Percentiles rank a stretch among this genome's conserved stretches.
These are phyloP conservation scores for Asclepias syriaca DNA, from an alignment of 257 asterid species.

Conservation along the genomic window DNA sequence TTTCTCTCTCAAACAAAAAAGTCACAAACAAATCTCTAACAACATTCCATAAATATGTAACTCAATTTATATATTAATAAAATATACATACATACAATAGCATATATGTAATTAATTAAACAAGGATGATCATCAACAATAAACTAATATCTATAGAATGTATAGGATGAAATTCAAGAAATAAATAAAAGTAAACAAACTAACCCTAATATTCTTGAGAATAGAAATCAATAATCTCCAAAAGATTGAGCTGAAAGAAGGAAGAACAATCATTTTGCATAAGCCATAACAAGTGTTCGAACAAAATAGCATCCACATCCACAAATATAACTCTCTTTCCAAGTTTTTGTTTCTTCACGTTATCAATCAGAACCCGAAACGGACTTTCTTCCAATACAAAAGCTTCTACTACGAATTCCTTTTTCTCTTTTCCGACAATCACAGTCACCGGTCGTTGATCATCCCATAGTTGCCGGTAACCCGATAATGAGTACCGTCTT, in stretches of 20 bases:
- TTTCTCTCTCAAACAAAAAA: too few relatives aligned
- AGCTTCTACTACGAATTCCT: slow-evolving; percentile 36
- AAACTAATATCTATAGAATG: too few relatives aligned
- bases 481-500: slow-evolving; percentile 20
- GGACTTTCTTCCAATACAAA: slow-evolving; percentile 32
- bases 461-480: slow-evolving; percentile 22
- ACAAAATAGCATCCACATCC: slow-evolving; percentile 42
- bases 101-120: too few relatives aligned
- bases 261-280: slow-evolving; percentile 45
- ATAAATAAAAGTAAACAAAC: too few relatives aligned
- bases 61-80: too few relatives aligned
- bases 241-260: slow-evolving; percentile 36
- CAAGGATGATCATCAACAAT: too few relatives aligned
- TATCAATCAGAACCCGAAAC: slow-evolving; percentile 28
- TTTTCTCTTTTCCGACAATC: slow-evolving; percentile 35
- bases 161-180: too few relatives aligned
- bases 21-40: too few relatives aligned
- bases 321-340: slow-evolving; percentile 33
- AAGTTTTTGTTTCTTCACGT: slow-evolving; percentile 22
- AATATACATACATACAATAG: too few relatives aligned
- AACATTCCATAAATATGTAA: too few relatives aligned
- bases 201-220: slow-evolving; percentile 27
- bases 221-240: slow-evolving; percentile 39
- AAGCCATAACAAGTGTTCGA: slow-evolving; percentile 44
- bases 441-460: slow-evolving; percentile 27